Base-by-base conservation (phyloP, 2,329 filamentous ascomycete genomes). In the Stylonectria norvegica region DNA sequence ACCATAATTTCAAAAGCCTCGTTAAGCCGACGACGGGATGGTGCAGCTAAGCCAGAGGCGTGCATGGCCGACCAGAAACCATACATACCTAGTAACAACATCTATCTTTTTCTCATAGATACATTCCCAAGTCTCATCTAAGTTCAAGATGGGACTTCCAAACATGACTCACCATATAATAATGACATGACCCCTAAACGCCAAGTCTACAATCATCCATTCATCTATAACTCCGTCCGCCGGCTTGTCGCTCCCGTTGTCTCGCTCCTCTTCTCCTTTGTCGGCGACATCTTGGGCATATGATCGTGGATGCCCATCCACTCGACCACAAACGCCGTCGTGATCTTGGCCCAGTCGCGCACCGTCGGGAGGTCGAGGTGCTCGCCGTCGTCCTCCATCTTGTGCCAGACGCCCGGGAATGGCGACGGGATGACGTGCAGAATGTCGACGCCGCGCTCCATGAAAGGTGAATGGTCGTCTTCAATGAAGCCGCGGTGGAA, bases 391-490 rank as follows among this genome's bases (percentile, higher is more conserved):
- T 98, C 93, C 0, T 82, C 69, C 56, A 89, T 80, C 1, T 73
- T 84, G 67, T 98, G 93, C 93, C 93, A 98, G 2, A 94, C 85
- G 0, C 52, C 32, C 1, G 90, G 90, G 60, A 97, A 97, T 0
- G 84, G 84, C 4, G 72, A 75, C 0, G 91, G 89, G 42, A 98
- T 97, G 18, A 98, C 65, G 66, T 98, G 93, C 42, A 98, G 64
- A 12, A 97, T 75, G 19, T 94, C 84, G 0, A 97, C 91, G 2
- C 93, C 93, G 23, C 88, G 78, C 23, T 70, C 70, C 74, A 97
- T 81, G 56, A 98, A 98, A 1, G 93, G 93, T 5, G 96, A 64
- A 61, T 98, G 93, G 58, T 98, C 93, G 60, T 98, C 93, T 48
- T 82, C 74, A 8, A 95, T 79, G 43, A 65, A 80, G 32, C 61